Evolutionary conservation across 495 filamentous ascomycete species (phyloP).

Genomic region (Penicillium psychrofluorescens): DNA sequence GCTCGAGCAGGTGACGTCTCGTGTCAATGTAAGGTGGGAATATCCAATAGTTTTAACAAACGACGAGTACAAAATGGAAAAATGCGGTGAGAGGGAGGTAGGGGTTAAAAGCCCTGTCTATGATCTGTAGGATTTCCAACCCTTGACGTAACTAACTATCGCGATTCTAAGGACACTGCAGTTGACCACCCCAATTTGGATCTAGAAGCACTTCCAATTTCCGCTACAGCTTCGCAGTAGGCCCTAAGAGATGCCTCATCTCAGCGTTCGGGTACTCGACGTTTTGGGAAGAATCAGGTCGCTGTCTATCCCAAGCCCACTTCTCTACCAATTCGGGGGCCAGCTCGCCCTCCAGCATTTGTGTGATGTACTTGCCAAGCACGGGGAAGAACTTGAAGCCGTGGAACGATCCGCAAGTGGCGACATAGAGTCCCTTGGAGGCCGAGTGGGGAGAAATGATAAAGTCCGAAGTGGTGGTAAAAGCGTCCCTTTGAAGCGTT

Average conservation of each 20-base stretch:
- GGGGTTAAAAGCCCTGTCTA: too few relatives aligned
- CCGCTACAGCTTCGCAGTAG: conserved; percentile 31
- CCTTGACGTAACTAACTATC: too few relatives aligned
- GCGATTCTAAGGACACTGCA: too few relatives aligned
- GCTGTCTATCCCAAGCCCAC: conserved; percentile 54
- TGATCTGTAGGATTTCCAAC: too few relatives aligned
- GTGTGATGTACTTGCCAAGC: conserved; percentile 50
- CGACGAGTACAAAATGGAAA: too few relatives aligned
- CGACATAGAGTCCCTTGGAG: conserved; percentile 40
- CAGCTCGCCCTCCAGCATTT: conserved; percentile 45
- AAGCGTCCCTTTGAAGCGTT: conserved; percentile 24
- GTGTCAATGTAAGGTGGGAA: too few relatives aligned
- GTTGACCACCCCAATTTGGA: too few relatives aligned
- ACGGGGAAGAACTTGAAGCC: conserved; percentile 57
- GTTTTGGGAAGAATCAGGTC: conserved; percentile 24
- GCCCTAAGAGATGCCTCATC: conserved; percentile 26
- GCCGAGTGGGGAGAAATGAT: conserved; percentile 49
- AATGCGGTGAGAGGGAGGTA: too few relatives aligned
- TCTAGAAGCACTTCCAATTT: not conserved
- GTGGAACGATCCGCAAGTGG: conserved; percentile 44
- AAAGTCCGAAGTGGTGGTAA: conserved; percentile 45
- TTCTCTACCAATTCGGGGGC: conserved; percentile 30
- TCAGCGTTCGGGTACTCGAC: conserved; percentile 28
- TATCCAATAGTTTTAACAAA: too few relatives aligned
- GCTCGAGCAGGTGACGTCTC: too few relatives aligned